These are phyloP conservation scores for Fusarium agapanthi DNA, from an alignment of 2,329 filamentous ascomycete genomes.

Conservation along the genomic window DNA sequence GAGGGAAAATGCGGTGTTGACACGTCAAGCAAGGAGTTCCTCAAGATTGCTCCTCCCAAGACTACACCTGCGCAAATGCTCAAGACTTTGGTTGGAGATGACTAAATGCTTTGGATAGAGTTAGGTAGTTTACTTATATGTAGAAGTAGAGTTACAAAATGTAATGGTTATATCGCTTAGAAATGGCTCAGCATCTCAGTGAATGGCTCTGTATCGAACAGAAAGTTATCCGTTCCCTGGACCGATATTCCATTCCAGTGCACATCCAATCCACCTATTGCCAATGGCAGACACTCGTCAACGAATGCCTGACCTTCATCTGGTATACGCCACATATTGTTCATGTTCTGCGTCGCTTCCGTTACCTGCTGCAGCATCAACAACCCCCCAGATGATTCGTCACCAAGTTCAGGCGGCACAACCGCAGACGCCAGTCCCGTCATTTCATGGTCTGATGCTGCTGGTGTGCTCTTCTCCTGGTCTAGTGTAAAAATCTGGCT, in stretches of 20 bases:
- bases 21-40: not conserved
- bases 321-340: not conserved
- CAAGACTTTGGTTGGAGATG: not conserved
- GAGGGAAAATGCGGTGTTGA: not conserved
- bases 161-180: accelerated
- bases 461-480: not conserved
- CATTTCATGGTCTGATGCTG: not conserved
- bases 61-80: not conserved
- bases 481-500: not conserved
- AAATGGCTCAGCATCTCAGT: not conserved
- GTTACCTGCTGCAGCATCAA: not conserved
- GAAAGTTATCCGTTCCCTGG: not conserved
- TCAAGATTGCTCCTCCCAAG: not conserved
- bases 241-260: not conserved
- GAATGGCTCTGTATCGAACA: conserved; percentile 2
- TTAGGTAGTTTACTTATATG: accelerated
- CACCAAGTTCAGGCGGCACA: not conserved
- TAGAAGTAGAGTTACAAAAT: accelerated
- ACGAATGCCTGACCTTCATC: not conserved
- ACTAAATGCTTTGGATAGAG: accelerated
- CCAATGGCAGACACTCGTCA: not conserved
- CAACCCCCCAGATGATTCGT: not conserved
- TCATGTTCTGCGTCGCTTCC: not conserved
- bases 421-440: accelerated
- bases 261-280: not conserved